These are phyloP conservation scores for Fusarium heterosporum DNA, from an alignment of 2,329 filamentous ascomycete species.

Conservation along the genomic window DNA sequence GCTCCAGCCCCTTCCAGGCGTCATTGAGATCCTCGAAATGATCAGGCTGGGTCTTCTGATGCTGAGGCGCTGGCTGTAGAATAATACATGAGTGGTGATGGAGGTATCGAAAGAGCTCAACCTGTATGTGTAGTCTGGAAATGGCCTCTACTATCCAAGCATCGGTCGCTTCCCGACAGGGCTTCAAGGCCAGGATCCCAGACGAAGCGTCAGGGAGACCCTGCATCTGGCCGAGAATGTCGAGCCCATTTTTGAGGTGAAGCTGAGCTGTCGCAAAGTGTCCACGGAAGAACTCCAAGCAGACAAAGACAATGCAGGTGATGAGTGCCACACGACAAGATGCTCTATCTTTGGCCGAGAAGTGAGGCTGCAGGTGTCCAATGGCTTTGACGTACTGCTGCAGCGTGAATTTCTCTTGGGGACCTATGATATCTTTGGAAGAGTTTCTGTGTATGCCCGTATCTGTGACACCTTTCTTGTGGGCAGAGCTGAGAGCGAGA, in stretches of 20 bases:
- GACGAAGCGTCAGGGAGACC: conserved; percentile 50
- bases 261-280: conserved; percentile 38
- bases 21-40: conserved; percentile 32
- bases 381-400: conserved; percentile 55
- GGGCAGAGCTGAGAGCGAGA: conserved; percentile 54
- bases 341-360: conserved; percentile 40
- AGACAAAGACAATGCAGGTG: conserved; percentile 41
- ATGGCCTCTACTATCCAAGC: conserved; percentile 59
- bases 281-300: conserved; percentile 35
- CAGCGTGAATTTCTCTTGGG: conserved; percentile 43
- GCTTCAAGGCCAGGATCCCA: conserved; percentile 19
- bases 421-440: conserved; percentile 2
- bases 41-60: neutral
- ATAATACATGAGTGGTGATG: conserved; percentile 30
- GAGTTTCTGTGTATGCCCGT: conserved; percentile 9
- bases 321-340: conserved; percentile 55
- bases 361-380: conserved; percentile 51
- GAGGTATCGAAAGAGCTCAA: conserved; percentile 41
- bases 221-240: conserved; percentile 53
- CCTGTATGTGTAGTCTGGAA: conserved; percentile 47
- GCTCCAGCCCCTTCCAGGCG: conserved; percentile 37
- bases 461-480: conserved; percentile 39
- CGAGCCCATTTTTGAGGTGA: conserved; percentile 35
- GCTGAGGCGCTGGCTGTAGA: conserved; percentile 9
- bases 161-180: conserved; percentile 50